Percentiles rank a stretch among this genome's conserved stretches.
Conservation (phyloP, 2,329 filamentous ascomycete genomes). For the Coleophoma cylindrospora region DNA sequence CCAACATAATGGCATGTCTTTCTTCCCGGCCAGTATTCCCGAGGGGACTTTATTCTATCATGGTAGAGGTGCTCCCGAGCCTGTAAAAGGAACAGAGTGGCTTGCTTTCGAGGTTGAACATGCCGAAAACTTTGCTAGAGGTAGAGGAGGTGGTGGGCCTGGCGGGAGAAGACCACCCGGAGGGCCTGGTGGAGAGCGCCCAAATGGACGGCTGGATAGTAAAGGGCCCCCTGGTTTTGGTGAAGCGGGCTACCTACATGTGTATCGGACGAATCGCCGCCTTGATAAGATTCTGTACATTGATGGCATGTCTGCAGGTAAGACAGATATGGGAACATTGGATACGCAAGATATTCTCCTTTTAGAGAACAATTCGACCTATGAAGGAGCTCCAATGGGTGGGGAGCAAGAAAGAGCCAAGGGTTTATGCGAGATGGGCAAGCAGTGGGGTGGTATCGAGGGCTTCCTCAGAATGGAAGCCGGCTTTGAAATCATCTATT, state of each 20-base stretch:
- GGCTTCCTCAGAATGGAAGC: conserved; percentile 63
- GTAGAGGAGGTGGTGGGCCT: not conserved
- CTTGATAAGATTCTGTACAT: conserved; percentile 60
- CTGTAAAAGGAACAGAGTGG: conserved; percentile 56
- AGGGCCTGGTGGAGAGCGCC: conserved; percentile 5
- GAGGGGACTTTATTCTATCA: conserved; percentile 63
- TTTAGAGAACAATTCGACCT: conserved; percentile 27
- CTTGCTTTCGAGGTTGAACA: conserved; percentile 73
- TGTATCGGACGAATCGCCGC: conserved; percentile 52
- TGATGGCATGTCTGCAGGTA: conserved; percentile 66
- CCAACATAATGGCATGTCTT: conserved; percentile 69
- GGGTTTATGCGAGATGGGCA: conserved; percentile 50
- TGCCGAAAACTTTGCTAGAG: conserved; percentile 54
- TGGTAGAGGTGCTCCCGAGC: conserved; percentile 40
- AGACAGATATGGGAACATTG: conserved; percentile 59
- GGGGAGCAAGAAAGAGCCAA: conserved; percentile 47
- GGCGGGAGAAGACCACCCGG: not conserved
- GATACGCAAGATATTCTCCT: conserved; percentile 63
- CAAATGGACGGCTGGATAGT: conserved; percentile 1
- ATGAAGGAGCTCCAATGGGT: conserved; percentile 8
- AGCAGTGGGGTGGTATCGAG: conserved; percentile 53
- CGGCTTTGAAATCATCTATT: conserved; percentile 68
- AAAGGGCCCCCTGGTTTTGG: not conserved
- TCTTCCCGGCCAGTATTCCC: conserved; percentile 61
- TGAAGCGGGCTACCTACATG: conserved; percentile 56